Evolutionary conservation across 2,329 filamentous ascomycete genomes (phyloP).

Genomic region (Pyrenochaeta sp.): DNA sequence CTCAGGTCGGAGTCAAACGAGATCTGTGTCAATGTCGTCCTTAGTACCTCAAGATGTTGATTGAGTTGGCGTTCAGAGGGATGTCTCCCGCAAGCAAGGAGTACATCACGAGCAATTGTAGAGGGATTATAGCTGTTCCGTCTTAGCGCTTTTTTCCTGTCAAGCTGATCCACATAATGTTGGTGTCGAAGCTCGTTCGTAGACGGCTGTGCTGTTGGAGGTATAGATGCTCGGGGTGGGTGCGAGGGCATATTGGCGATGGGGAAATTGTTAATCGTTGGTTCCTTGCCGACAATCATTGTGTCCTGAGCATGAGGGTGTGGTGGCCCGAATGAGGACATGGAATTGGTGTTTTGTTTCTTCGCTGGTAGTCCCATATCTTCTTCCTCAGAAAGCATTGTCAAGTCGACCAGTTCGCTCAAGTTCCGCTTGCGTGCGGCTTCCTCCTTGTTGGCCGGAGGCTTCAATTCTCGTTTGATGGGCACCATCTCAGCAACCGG

Average conservation of each 20-base stretch:
- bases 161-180: conserved; percentile 56
- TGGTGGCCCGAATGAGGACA: conserved; percentile 19
- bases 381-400: conserved; percentile 56
- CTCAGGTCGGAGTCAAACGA: conserved; percentile 61
- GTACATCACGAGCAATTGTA: conserved; percentile 70
- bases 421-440: conserved; percentile 64
- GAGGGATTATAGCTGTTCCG: conserved; percentile 66
- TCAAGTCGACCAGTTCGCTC: conserved; percentile 63
- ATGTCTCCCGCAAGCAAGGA: conserved; percentile 69
- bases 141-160: conserved; percentile 56
- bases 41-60: conserved; percentile 63
- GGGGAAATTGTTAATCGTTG: conserved; percentile 33
- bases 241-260: conserved; percentile 21
- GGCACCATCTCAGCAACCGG: conserved; percentile 46
- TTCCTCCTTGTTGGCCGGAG: conserved; percentile 61
- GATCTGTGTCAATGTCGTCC: conserved; percentile 54
- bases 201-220: conserved; percentile 12
- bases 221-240: conserved; percentile 14
- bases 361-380: conserved; percentile 50
- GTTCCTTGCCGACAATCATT: conserved; percentile 23
- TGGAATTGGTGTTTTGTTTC: conserved; percentile 24
- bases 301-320: conserved; percentile 14
- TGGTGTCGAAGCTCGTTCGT: conserved; percentile 25
- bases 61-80: conserved; percentile 68
- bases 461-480: conserved; percentile 35